Conservation (phyloP, 495 filamentous ascomycete genomes). For the Penicillium chermesinum region DNA sequence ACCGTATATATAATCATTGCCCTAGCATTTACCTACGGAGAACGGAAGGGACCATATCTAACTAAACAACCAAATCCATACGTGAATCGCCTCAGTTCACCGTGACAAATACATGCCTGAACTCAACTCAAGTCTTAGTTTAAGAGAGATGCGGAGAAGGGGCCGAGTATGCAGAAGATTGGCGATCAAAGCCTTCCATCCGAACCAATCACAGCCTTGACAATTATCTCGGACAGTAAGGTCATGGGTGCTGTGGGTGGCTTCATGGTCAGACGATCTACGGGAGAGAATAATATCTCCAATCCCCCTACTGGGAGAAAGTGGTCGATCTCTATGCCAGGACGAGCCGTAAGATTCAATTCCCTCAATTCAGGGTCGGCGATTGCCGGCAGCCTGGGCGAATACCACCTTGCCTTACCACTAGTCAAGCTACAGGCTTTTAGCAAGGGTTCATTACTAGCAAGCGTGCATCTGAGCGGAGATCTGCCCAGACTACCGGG, state of each 20-base stretch:
- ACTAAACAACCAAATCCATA: no score
- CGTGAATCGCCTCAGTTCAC: no score
- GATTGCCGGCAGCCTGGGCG: no score
- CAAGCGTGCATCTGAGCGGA: background rate
- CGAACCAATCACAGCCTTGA: slow-evolving; percentile 1
- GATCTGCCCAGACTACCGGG: background rate
- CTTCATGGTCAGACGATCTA: slow-evolving; percentile 1
- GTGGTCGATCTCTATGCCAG: slow-evolving; percentile 6
- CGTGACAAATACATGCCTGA: background rate
- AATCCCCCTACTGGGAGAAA: background rate
- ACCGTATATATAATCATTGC: no score
- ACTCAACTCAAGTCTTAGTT: background rate
- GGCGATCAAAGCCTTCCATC: slow-evolving; percentile 2
- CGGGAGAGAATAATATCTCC: background rate
- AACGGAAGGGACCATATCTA: no score
- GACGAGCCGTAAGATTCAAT: background rate
- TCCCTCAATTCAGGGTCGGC: no score
- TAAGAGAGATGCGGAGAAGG: slow-evolving; percentile 1
- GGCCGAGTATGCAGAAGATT: background rate
- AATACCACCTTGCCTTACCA: no score
- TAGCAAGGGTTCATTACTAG: background rate
- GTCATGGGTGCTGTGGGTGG: background rate
- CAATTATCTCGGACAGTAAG: background rate
- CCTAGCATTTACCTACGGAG: no score
- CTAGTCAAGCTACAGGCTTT: no score